These are phyloP conservation scores for Cucurbita pepo DNA, from an alignment of 306 rosid species.

Conservation along the genomic window DNA sequence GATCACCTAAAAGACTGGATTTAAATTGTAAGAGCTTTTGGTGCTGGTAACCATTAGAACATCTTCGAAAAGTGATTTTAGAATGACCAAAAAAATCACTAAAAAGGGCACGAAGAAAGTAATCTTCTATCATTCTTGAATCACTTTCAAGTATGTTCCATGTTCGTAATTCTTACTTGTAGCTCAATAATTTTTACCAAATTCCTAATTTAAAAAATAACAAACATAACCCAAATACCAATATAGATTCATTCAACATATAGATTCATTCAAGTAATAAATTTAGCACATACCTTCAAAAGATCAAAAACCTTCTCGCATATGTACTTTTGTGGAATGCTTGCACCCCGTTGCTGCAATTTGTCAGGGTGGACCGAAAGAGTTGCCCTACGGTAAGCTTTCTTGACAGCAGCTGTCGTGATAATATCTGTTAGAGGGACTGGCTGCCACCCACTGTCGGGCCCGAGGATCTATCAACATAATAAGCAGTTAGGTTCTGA, in stretches of 20 bases:
- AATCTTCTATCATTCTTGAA: too few species aligned
- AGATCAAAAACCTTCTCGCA: conserved; percentile 98
- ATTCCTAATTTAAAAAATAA: neutral
- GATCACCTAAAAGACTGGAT: neutral
- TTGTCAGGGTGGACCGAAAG: conserved; percentile 92
- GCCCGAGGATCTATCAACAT: conserved; percentile 63
- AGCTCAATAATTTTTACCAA: neutral
- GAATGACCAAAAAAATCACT: too few species aligned
- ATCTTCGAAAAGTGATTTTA: too few species aligned
- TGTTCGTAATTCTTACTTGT: too few species aligned
- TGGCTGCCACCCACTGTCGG: conserved; percentile 86
- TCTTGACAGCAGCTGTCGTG: conserved; percentile 45
- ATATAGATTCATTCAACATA: neutral
- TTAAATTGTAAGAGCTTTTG: neutral
- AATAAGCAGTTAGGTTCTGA: conserved; percentile 5
- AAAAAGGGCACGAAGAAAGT: too few species aligned
- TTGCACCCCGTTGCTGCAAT: conserved; percentile 91
- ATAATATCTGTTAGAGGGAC: conserved; percentile 63
- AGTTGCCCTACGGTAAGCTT: conserved; percentile 81
- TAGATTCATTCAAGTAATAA: neutral
- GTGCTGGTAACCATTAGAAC: neutral
- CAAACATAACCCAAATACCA: neutral
- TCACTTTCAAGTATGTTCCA: too few species aligned
- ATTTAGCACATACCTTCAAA: conserved; percentile 48
- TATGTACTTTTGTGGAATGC: conserved; percentile 69